A percentile compares a stretch with the other conserved stretches of the same genome.
phyloP scores from a whole-genome alignment of 306 rosid species.

The Fragaria ananassa region DNA sequence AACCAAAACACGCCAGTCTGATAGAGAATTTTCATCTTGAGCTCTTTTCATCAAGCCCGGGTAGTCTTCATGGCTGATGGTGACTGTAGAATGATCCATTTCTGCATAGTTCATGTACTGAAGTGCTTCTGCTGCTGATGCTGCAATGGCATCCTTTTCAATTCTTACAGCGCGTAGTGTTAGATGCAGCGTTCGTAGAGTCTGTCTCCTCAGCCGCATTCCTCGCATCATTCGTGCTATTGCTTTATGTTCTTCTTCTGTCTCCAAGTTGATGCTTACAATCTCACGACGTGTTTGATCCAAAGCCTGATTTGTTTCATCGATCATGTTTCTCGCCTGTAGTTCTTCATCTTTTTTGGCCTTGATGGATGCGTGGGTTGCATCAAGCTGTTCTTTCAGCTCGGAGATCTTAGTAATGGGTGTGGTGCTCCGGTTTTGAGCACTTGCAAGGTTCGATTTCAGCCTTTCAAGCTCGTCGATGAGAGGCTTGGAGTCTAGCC shows the following conservation, averaged over 20 bases:
- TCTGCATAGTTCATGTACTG: constrained; percentile 31
- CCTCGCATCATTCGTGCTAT: constrained; percentile 24
- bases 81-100: constrained; percentile 19
- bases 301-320: constrained; percentile 31
- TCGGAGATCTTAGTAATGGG: constrained; percentile 21
- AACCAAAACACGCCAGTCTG: constrained; percentile 30
- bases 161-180: constrained; percentile 38
- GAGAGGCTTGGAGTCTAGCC: constrained; percentile 65
- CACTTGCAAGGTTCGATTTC: constrained; percentile 38
- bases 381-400: constrained; percentile 38
- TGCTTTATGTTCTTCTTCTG: constrained; percentile 27
- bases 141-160: constrained; percentile 38
- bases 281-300: constrained; percentile 33
- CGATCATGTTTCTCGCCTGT: constrained; percentile 24
- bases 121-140: constrained; percentile 41
- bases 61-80: constrained; percentile 42
- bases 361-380: constrained; percentile 27
- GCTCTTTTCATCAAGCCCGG: constrained; percentile 33
- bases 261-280: constrained; percentile 26
- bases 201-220: constrained; percentile 34
- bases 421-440: constrained; percentile 15
- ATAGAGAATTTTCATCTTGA: constrained; percentile 34
- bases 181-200: constrained; percentile 36
- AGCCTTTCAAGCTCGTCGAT: constrained; percentile 50
- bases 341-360: constrained; percentile 36